Evolutionary conservation across 768 basidiomycete species (phyloP).

Genomic region (Pluteus cervinus): DNA sequence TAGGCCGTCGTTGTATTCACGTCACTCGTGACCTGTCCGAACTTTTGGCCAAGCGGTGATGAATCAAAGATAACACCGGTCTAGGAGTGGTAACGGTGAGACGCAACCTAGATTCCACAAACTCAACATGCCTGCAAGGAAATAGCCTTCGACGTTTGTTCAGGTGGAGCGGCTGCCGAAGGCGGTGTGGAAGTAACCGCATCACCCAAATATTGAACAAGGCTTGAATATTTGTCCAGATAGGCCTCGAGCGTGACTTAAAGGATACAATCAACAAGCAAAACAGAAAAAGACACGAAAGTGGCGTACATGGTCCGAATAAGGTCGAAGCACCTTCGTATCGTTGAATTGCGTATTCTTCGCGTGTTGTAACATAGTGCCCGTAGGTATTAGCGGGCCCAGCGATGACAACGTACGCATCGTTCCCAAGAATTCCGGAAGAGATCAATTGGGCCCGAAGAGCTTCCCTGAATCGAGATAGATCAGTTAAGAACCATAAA

Average conservation of each 20-base stretch:
- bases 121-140: constrained; percentile 49
- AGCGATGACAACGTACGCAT: constrained; percentile 72
- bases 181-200: constrained; percentile 38
- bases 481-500: constrained; percentile 1
- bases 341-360: constrained; percentile 70
- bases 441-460: constrained; percentile 60
- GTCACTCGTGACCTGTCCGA: constrained; percentile 57
- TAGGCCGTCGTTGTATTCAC: constrained; percentile 44
- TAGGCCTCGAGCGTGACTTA: constrained; percentile 75
- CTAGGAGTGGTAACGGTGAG: constrained; percentile 23
- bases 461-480: constrained; percentile 44
- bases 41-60: constrained; percentile 47
- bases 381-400: constrained; percentile 81
- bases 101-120: background rate
- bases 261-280: constrained; percentile 3
- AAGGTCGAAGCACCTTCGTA: constrained; percentile 81
- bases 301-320: constrained; percentile 59
- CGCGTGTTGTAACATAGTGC: constrained; percentile 67
- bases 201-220: constrained; percentile 58
- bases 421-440: constrained; percentile 52
- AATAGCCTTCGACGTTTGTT: constrained; percentile 61
- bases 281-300: constrained; percentile 6
- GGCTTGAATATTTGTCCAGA: constrained; percentile 65
- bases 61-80: constrained; percentile 58
- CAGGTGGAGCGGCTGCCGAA: constrained; percentile 60